These are phyloP conservation scores for Coemansia sp. DNA, from an alignment of 192 early-diverging fungal genomes.

Conservation along the genomic window DNA sequence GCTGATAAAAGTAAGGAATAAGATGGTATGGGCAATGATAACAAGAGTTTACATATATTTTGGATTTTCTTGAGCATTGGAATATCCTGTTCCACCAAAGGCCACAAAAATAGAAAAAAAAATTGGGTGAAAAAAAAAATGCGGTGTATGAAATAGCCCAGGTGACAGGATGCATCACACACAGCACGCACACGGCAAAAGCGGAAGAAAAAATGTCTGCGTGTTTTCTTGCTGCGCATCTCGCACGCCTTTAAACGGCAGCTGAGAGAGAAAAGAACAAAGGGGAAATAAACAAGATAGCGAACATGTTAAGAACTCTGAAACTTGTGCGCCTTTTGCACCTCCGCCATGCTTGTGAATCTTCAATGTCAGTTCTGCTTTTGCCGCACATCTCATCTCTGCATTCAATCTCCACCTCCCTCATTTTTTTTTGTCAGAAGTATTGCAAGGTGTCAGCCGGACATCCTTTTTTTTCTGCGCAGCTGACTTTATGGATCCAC, in stretches of 20 bases:
- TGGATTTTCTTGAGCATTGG: not conserved
- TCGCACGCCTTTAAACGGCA: too few species aligned
- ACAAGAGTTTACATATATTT: not conserved
- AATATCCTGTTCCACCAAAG: too few species aligned
- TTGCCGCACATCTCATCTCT: not conserved
- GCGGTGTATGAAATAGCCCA: constrained; percentile 6
- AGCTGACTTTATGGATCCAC: not conserved
- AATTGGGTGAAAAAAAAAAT: not conserved
- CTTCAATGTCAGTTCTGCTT: not conserved
- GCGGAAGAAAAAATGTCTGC: not conserved
- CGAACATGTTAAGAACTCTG: constrained; percentile 51
- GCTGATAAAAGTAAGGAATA: not conserved
- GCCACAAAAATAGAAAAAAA: not conserved
- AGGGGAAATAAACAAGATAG: constrained; percentile 5
- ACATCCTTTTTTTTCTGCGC: not conserved
- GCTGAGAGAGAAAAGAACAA: not conserved
- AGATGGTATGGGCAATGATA: not conserved
- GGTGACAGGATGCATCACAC: constrained; percentile 7
- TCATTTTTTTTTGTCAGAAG: not conserved
- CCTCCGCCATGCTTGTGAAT: constrained; percentile 7
- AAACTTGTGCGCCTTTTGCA: constrained; percentile 21
- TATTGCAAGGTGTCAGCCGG: not conserved
- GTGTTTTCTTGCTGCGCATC: constrained; percentile 1
- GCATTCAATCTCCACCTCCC: not conserved
- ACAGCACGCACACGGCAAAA: not conserved